phyloP scores from a whole-genome alignment of 2,329 filamentous ascomycete species.

The Ceratocystis papillata region DNA sequence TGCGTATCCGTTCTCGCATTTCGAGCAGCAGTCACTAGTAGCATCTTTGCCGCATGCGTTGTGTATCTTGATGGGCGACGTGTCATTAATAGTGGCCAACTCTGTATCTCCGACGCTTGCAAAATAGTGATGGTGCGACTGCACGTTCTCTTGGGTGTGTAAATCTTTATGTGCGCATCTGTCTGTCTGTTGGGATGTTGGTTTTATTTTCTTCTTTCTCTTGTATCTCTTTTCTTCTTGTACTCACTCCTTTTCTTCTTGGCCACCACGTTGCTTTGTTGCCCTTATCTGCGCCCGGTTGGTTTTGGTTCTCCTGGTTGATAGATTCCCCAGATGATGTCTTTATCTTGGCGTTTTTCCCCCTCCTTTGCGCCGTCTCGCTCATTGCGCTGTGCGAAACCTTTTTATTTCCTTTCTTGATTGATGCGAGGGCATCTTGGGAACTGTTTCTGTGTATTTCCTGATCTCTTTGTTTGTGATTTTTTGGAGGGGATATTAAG shows the following conservation, averaged over 20 bases:
- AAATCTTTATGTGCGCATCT: too few relatives aligned
- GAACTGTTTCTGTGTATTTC: not conserved
- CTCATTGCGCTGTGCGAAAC: not conserved
- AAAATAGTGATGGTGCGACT: constrained; percentile 22
- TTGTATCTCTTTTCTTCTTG: constrained; percentile 14
- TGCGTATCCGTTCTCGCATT: constrained; percentile 20
- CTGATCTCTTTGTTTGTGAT: constrained; percentile 2
- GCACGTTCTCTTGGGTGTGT: not conserved
- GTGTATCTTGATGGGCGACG: constrained; percentile 26
- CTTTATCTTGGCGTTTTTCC: constrained; percentile 19
- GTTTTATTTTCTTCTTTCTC: constrained; percentile 18
- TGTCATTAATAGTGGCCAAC: constrained; percentile 17
- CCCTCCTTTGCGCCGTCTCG: not conserved
- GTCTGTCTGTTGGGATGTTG: too few relatives aligned
- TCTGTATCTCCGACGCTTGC: constrained; percentile 24
- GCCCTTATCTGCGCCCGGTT: constrained; percentile 2
- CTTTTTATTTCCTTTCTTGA: not conserved
- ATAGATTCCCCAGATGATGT: constrained; percentile 16
- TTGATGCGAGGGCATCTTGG: not conserved
- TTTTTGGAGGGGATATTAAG: constrained; percentile 10
- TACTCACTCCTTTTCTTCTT: constrained; percentile 25
- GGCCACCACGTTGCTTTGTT: constrained; percentile 16
- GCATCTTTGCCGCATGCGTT: constrained; percentile 15
- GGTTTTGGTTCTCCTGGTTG: constrained; percentile 11
- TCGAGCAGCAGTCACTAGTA: constrained; percentile 20